Conservation (phyloP, 2,329 filamentous ascomycete genomes). For the Botrytis pseudocinerea region DNA sequence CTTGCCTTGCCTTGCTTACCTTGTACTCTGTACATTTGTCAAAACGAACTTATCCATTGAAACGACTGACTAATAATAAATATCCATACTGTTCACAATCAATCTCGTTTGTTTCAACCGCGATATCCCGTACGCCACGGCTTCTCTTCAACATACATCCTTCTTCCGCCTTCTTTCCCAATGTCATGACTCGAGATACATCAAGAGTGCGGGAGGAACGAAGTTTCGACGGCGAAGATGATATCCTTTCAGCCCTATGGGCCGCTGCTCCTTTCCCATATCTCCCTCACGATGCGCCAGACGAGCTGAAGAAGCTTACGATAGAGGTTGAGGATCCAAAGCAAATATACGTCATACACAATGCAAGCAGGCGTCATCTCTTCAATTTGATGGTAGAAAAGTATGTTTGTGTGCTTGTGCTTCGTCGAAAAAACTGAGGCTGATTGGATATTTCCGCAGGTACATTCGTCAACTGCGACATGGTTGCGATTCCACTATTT, state of each 20-base stretch:
- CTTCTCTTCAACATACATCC: not conserved
- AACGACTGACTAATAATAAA: not conserved
- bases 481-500: conserved; percentile 70
- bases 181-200: conserved; percentile 54
- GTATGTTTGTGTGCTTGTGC: conserved; percentile 38
- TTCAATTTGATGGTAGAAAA: conserved; percentile 68
- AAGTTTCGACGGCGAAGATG: conserved; percentile 31
- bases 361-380: conserved; percentile 60
- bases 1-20: not conserved
- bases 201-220: conserved; percentile 32
- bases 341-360: conserved; percentile 60
- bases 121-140: not conserved
- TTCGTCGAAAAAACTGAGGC: conserved; percentile 15
- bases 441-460: conserved; percentile 46
- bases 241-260: conserved; percentile 59
- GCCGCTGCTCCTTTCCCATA: conserved; percentile 59
- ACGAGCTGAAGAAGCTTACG: conserved; percentile 55
- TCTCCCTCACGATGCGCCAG: conserved; percentile 60
- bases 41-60: not conserved
- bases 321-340: conserved; percentile 62
- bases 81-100: not conserved
- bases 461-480: conserved; percentile 80
- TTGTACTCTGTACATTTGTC: not conserved
- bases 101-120: conserved; percentile 9
- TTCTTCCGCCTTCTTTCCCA: conserved; percentile 27